These are phyloP conservation scores for Pisolithus albus DNA, from an alignment of 768 basidiomycete species.

Conservation along the genomic window DNA sequence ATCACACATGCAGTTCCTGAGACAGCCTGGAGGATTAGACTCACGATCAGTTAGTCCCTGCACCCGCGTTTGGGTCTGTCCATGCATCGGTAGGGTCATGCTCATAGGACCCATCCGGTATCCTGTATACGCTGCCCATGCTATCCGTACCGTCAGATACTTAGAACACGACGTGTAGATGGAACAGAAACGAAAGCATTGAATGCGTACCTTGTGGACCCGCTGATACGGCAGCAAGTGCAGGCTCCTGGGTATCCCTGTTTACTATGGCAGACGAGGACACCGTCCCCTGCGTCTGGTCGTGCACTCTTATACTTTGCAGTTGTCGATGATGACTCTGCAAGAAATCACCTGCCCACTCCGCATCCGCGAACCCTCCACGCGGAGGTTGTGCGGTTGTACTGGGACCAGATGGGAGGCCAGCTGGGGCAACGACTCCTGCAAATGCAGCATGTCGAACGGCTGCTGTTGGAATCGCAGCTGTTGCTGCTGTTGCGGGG, in stretches of 20 bases:
- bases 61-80: not conserved
- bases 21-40: constrained; percentile 12
- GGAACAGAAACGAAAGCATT: not conserved
- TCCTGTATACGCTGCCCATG: constrained; percentile 35
- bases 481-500: constrained; percentile 32
- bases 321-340: not conserved
- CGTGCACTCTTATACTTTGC: constrained; percentile 6
- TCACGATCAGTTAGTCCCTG: constrained; percentile 36
- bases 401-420: not conserved
- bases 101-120: constrained; percentile 32
- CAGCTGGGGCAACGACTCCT: constrained; percentile 31
- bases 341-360: constrained; percentile 65
- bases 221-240: not conserved
- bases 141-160: constrained; percentile 25
- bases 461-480: constrained; percentile 42
- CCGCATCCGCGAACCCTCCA: constrained; percentile 16
- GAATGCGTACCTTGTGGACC: not conserved
- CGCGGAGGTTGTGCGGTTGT: constrained; percentile 13
- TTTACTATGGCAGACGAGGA: not conserved
- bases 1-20: not conserved
- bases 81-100: constrained; percentile 15
- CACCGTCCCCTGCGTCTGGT: constrained; percentile 1
- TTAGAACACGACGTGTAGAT: not conserved
- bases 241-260: not conserved
- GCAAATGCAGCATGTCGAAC: constrained; percentile 24